Evolutionary conservation across 768 basidiomycete genomes (phyloP), one percentile per base, ranked within the genome.

Genomic region (Artomyces pyxidatus): DNA sequence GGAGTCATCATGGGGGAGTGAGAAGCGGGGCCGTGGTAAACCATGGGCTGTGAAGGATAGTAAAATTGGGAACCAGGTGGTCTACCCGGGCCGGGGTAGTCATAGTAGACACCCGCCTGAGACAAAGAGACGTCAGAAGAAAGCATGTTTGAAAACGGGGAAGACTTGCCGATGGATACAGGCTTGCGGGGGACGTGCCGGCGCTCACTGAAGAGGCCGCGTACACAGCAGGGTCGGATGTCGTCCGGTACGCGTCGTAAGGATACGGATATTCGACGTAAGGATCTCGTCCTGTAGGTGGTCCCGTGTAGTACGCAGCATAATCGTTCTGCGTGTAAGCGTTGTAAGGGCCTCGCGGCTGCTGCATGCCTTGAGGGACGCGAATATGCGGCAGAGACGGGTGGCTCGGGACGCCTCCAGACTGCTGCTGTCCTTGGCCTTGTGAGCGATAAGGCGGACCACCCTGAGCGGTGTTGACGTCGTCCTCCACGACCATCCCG

Each of bases 401-500:
- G 42, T 45, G 51, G 49, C 58, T 51, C 46, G 66, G 59, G 48
- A 63, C 55, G 45, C 66, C 47, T 52, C 62, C 56, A 51, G 63
- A 62, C 6, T 51, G 55, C 43, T 61, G 68, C 30, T 55, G 63
- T 51, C 50, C 56, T 41, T 58, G 48, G 23, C 63, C 59, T 29
- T 61, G 65, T 44, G 69, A 69, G 48, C 73, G 74, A 50, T 70
- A 70, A 9, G 54, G 29, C 16, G 55, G 38, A 25, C 48, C 51
- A 42, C 60, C 57, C 52, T 69, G 68, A 32, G 58, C 55, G 37
- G 62, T 59, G 47, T 62, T 59, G 45, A 68, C 68, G 47, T 80
- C 79, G 37, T 80, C 79, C 56, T 77, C 79, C 17, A 79, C 77
- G 6, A 63, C 70, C 76, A 80, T 79, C 12, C 81, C 81, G 51